Evolutionary conservation across 805 yeast species (phyloP).

Genomic region (Suhomyces sp.): DNA sequence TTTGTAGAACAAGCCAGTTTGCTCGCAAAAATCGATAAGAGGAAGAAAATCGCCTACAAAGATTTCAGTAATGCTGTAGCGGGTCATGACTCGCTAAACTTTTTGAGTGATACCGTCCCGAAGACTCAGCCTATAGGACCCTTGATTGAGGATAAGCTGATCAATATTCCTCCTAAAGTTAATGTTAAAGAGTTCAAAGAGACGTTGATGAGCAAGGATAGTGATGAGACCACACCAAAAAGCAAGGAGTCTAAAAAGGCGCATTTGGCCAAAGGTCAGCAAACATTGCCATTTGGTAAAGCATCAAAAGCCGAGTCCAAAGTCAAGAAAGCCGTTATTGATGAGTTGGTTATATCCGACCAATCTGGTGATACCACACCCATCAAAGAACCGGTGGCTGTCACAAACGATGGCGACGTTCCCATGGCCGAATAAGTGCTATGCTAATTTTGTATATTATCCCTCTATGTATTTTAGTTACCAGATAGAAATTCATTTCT

Average conservation of each 20-base stretch:
- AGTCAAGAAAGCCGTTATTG: conserved; percentile 32
- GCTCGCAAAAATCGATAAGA: conserved; percentile 58
- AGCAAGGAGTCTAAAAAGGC: conserved; percentile 5
- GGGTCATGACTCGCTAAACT: conserved; percentile 56
- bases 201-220: conserved; percentile 4
- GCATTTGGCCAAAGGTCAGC: conserved; percentile 40
- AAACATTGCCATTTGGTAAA: conserved; percentile 28
- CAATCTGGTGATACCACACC: conserved; percentile 5
- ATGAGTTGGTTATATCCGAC: conserved; percentile 29
- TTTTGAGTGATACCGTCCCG: conserved; percentile 67
- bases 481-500: not conserved
- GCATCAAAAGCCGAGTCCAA: conserved; percentile 4
- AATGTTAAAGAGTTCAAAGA: not conserved
- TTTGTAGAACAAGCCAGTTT: conserved; percentile 69
- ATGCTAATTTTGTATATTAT: not conserved
- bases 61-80: conserved; percentile 67
- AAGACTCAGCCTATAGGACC: conserved; percentile 51
- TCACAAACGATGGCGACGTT: conserved; percentile 10
- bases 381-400: not conserved
- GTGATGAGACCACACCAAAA: not conserved
- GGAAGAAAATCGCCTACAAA: conserved; percentile 67
- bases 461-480: not conserved
- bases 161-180: conserved; percentile 18
- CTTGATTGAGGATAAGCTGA: conserved; percentile 42
- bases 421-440: conserved; percentile 11